These are phyloP conservation scores for Aspergillus pseudoterreus DNA, from an alignment of 2,329 filamentous ascomycete genomes.

Conservation along the genomic window DNA sequence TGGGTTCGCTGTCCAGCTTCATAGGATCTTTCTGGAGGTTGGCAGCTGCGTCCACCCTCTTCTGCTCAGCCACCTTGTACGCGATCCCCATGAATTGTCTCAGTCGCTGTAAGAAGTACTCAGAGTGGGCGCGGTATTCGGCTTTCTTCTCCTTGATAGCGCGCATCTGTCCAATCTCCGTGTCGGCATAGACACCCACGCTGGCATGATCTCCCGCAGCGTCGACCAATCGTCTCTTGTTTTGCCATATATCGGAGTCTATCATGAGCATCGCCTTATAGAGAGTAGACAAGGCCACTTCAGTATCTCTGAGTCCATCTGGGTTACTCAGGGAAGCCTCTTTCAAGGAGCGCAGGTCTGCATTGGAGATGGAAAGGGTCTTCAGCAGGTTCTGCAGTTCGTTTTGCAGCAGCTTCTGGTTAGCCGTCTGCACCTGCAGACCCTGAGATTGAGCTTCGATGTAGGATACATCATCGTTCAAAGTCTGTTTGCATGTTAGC, in stretches of 20 bases:
- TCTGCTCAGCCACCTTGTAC: constrained; percentile 71
- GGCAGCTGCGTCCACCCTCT: constrained; percentile 61
- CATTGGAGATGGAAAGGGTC: constrained; percentile 79
- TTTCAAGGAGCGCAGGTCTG: constrained; percentile 70
- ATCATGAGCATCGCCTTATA: constrained; percentile 95
- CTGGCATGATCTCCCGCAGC: constrained; percentile 35
- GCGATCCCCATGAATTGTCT: constrained; percentile 77
- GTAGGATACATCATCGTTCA: constrained; percentile 93
- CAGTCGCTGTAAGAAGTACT: constrained; percentile 72
- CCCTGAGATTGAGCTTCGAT: constrained; percentile 97
- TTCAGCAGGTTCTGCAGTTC: constrained; percentile 86
- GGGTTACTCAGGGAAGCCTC: constrained; percentile 68
- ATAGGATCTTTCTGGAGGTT: constrained; percentile 37
- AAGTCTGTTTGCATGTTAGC: constrained; percentile 57
- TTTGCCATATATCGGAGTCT: constrained; percentile 69
- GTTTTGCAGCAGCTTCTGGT: constrained; percentile 87
- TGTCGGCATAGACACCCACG: constrained; percentile 64
- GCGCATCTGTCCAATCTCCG: constrained; percentile 77
- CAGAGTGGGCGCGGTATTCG: constrained; percentile 74
- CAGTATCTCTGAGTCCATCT: constrained; percentile 71
- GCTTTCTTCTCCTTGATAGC: constrained; percentile 94
- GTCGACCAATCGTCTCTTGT: constrained; percentile 48
- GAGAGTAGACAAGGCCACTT: constrained; percentile 70
- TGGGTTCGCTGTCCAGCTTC: constrained; percentile 68
- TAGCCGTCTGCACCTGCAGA: constrained; percentile 92